These are phyloP conservation scores for Solanum pinnatisectum DNA, from an alignment of 257 asterid genomes.

Conservation along the genomic window DNA sequence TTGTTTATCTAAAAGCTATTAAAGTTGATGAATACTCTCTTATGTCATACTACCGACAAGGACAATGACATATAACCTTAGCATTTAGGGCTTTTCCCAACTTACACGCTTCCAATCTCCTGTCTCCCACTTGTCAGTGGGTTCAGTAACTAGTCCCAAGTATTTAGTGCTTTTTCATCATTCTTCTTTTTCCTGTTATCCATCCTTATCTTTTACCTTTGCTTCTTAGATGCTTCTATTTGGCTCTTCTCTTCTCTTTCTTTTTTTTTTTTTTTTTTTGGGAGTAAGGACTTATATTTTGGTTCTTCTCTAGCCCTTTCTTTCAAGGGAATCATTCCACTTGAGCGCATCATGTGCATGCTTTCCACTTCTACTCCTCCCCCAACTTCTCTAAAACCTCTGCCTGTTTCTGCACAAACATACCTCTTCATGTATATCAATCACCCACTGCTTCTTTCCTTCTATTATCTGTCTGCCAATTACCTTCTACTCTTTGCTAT, in stretches of 20 bases:
- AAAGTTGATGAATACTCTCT: not conserved
- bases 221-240: not conserved
- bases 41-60: not conserved
- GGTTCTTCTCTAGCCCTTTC: not conserved
- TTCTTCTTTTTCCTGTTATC: not conserved
- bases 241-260: not conserved
- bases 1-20: not conserved
- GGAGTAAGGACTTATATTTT: not conserved
- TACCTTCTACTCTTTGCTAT: not conserved
- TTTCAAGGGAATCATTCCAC: not conserved
- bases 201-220: not conserved
- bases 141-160: not conserved
- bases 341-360: not conserved
- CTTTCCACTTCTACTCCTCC: not conserved
- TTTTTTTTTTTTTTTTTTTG: not conserved
- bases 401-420: not conserved
- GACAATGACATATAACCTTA: not conserved
- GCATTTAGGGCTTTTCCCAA: not conserved
- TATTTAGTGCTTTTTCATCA: not conserved
- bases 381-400: not conserved
- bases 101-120: not conserved
- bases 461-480: not conserved
- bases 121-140: not conserved
- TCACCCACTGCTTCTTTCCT: not conserved
- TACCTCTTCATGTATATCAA: not conserved